A percentile compares a stretch with the other conserved stretches of the same genome.
Evolutionary conservation across 2,329 filamentous ascomycete species (phyloP).

Genomic region (Diaporthe velutina): DNA sequence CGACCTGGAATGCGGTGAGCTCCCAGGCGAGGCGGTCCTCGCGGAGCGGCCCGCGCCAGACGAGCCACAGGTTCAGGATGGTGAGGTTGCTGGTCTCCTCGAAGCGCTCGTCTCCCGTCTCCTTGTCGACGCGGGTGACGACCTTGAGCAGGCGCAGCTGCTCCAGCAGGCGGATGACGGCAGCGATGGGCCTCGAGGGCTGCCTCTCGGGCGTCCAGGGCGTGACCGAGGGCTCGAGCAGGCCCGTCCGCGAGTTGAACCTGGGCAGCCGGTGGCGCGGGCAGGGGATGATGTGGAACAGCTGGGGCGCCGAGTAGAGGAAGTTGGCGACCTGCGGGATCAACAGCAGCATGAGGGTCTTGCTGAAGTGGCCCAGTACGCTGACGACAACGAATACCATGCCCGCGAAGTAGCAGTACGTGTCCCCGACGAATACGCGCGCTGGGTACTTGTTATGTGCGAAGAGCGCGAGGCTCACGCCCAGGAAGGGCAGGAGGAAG

Average conservation of each 20-base stretch:
- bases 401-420: slow-evolving; percentile 99
- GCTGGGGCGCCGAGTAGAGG: slow-evolving; percentile 89
- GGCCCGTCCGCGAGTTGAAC: slow-evolving; percentile 86
- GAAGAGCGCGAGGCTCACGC: slow-evolving; percentile 88
- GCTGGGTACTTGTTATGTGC: slow-evolving; percentile 97
- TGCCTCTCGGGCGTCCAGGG: slow-evolving; percentile 78
- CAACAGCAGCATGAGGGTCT: slow-evolving; percentile 91
- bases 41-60: slow-evolving; percentile 91
- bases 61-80: slow-evolving; percentile 94
- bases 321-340: slow-evolving; percentile 98
- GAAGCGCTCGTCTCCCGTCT: slow-evolving; percentile 67
- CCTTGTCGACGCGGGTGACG: slow-evolving; percentile 68
- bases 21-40: slow-evolving; percentile 87
- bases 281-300: slow-evolving; percentile 91
- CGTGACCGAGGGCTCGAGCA: slow-evolving; percentile 89
- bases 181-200: slow-evolving; percentile 73
- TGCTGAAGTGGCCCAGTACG: slow-evolving; percentile 97
- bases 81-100: slow-evolving; percentile 91
- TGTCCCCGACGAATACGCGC: slow-evolving; percentile 96
- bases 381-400: slow-evolving; percentile 99
- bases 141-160: slow-evolving; percentile 77
- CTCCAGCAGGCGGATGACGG: slow-evolving; percentile 76
- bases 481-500: slow-evolving; percentile 92
- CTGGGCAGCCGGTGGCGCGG: slow-evolving; percentile 91
- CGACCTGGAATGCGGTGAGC: slow-evolving; percentile 82